phyloP scores from a whole-genome alignment of 352 stramenopile genomes.

The Pythium aphanidermatum region DNA sequence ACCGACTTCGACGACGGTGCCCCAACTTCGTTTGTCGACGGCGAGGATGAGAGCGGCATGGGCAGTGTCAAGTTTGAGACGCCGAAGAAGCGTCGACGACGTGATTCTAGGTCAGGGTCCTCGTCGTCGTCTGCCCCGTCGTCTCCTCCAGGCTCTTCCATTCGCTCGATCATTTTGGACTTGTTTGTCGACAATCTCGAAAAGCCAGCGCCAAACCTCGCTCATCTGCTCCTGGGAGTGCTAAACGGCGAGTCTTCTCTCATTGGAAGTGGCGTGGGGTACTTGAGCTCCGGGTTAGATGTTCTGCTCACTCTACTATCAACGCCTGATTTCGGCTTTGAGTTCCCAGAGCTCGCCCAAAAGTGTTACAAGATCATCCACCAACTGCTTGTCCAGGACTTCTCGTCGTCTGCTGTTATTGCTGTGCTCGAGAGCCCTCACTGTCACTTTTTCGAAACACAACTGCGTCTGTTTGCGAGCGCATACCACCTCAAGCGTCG shows the following conservation, averaged over 20 bases:
- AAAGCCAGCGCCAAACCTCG: slow-evolving; percentile 69
- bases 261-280: slow-evolving; percentile 12
- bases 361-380: slow-evolving; percentile 66
- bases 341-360: slow-evolving; percentile 55
- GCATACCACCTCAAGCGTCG: slow-evolving; percentile 16
- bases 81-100: slow-evolving; percentile 26
- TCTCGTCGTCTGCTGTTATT: slow-evolving; percentile 47
- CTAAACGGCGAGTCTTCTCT: slow-evolving; percentile 31
- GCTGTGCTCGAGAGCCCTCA: slow-evolving; percentile 50
- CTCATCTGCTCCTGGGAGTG: slow-evolving; percentile 63
- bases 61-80: slow-evolving; percentile 30
- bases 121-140: not conserved
- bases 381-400: slow-evolving; percentile 56
- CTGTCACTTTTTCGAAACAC: slow-evolving; percentile 60
- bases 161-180: slow-evolving; percentile 65
- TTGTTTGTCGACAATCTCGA: slow-evolving; percentile 71
- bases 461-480: slow-evolving; percentile 47
- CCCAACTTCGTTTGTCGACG: slow-evolving; percentile 1
- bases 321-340: slow-evolving; percentile 57
- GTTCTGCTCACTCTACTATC: slow-evolving; percentile 70
- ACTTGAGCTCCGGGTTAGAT: slow-evolving; percentile 55
- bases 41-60: slow-evolving; percentile 17
- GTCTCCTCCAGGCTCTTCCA: slow-evolving; percentile 27
- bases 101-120: not conserved
- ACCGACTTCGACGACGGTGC: slow-evolving; percentile 12